Evolutionary conservation across 371 early-diverging fungal genomes (phyloP).

Genomic region (Batkoa obscura): DNA sequence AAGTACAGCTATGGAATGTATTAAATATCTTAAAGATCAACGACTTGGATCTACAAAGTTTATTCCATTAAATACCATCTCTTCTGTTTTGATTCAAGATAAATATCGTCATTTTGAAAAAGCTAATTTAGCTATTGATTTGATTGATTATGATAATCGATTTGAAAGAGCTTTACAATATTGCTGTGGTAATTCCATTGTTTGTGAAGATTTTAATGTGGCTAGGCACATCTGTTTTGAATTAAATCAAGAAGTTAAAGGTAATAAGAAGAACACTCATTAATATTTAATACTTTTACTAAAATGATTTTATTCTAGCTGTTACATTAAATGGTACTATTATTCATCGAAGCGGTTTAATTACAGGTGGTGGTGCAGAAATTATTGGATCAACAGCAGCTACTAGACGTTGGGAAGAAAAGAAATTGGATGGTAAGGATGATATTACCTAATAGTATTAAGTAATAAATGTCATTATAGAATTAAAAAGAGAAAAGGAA

Average conservation of each 20-base stretch:
- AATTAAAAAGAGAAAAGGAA: constrained; percentile 44
- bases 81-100: constrained; percentile 51
- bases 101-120: constrained; percentile 49
- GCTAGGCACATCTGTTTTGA: constrained; percentile 78
- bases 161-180: constrained; percentile 66
- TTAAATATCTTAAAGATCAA: constrained; percentile 81
- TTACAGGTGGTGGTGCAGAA: constrained; percentile 57
- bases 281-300: constrained; percentile 13
- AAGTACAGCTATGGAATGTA: constrained; percentile 61
- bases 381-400: constrained; percentile 17
- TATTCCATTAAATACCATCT: constrained; percentile 74
- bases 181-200: constrained; percentile 70
- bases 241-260: constrained; percentile 59
- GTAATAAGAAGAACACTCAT: too few species aligned
- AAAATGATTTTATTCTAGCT: constrained; percentile 16
- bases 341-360: constrained; percentile 88
- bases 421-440: constrained; percentile 37
- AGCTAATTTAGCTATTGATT: constrained; percentile 71
- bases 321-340: constrained; percentile 87
- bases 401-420: constrained; percentile 69
- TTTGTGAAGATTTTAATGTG: constrained; percentile 70
- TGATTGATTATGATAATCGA: constrained; percentile 61
- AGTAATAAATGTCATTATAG: too few species aligned
- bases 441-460: too few species aligned
- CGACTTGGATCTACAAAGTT: constrained; percentile 85